Evolutionary conservation across 805 yeast species (phyloP).

Genomic region (Teunomyces gatunensis): DNA sequence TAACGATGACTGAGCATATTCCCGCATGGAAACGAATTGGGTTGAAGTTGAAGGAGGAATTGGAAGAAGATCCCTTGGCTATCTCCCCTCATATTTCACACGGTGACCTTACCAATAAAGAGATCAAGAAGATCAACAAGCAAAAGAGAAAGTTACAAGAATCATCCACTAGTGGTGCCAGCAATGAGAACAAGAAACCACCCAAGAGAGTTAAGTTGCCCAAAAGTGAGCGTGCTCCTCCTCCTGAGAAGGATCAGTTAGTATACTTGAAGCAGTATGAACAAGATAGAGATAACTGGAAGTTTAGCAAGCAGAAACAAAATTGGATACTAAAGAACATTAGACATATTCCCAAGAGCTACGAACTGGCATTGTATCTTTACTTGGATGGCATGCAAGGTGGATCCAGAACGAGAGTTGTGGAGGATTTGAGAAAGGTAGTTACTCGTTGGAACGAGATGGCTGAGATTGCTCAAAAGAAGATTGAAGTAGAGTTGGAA

Average conservation of each 20-base stretch:
- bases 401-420: conserved; percentile 58
- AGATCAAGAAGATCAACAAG: conserved; percentile 41
- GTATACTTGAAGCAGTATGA: conserved; percentile 58
- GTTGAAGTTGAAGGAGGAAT: conserved; percentile 52
- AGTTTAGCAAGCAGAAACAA: conserved; percentile 82
- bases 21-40: conserved; percentile 89
- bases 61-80: conserved; percentile 45
- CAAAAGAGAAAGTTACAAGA: conserved; percentile 26
- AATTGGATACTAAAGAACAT: conserved; percentile 77
- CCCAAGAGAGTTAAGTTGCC: conserved; percentile 72
- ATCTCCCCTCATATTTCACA: conserved; percentile 46
- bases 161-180: conserved; percentile 9
- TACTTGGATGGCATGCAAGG: conserved; percentile 69
- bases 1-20: conserved; percentile 19
- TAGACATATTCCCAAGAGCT: conserved; percentile 48
- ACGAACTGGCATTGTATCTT: conserved; percentile 46
- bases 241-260: conserved; percentile 76
- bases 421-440: conserved; percentile 46
- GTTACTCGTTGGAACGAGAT: conserved; percentile 56
- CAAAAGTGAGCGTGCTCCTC: conserved; percentile 62
- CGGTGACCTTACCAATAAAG: conserved; percentile 39
- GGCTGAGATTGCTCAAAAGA: conserved; percentile 41
- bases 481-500: conserved; percentile 35
- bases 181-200: conserved; percentile 45
- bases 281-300: conserved; percentile 64